A percentile compares a stretch with the other conserved stretches of the same genome.
These are phyloP conservation scores for Immersiella caudata DNA, from an alignment of 495 filamentous ascomycete genomes.

Conservation along the genomic window DNA sequence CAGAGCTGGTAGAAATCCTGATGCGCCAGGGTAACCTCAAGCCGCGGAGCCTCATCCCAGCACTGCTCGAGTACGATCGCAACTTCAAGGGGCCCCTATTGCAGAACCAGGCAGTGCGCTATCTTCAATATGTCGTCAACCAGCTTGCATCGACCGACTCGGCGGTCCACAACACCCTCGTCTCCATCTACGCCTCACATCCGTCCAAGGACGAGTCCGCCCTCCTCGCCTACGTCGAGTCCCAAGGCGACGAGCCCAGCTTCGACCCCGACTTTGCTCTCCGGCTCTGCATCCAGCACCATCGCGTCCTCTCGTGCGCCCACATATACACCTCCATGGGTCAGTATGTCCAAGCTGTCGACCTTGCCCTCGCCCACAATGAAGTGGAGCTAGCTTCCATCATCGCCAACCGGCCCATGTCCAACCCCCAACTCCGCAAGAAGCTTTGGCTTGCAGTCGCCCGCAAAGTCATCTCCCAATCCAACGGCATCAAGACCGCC, in stretches of 20 bases:
- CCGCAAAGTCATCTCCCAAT: constrained; percentile 84
- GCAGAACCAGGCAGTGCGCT: constrained; percentile 92
- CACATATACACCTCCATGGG: constrained; percentile 97
- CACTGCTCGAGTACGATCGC: constrained; percentile 89
- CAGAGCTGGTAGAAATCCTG: constrained; percentile 85
- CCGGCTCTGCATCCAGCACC: constrained; percentile 89
- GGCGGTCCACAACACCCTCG: constrained; percentile 95
- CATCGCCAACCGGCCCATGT: constrained; percentile 84
- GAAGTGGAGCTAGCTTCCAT: constrained; percentile 86
- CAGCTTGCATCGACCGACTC: constrained; percentile 79
- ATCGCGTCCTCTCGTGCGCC: constrained; percentile 87
- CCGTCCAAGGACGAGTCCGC: constrained; percentile 77
- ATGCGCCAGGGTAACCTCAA: constrained; percentile 92
- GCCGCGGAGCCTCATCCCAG: constrained; percentile 85
- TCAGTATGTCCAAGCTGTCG: constrained; percentile 88
- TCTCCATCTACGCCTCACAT: constrained; percentile 93
- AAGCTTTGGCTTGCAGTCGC: constrained; percentile 94
- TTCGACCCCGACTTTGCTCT: constrained; percentile 99
- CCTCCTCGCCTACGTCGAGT: constrained; percentile 84
- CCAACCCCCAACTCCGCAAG: constrained; percentile 80
- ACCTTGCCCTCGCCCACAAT: constrained; percentile 83
- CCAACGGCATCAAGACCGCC: constrained; percentile 89
- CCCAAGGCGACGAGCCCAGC: constrained; percentile 64
- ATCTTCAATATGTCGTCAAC: constrained; percentile 91
- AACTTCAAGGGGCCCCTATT: constrained; percentile 61